Base-by-base conservation (phyloP, 371 early-diverging fungal genomes). In the Thermomucor indicae-seudaticae region DNA sequence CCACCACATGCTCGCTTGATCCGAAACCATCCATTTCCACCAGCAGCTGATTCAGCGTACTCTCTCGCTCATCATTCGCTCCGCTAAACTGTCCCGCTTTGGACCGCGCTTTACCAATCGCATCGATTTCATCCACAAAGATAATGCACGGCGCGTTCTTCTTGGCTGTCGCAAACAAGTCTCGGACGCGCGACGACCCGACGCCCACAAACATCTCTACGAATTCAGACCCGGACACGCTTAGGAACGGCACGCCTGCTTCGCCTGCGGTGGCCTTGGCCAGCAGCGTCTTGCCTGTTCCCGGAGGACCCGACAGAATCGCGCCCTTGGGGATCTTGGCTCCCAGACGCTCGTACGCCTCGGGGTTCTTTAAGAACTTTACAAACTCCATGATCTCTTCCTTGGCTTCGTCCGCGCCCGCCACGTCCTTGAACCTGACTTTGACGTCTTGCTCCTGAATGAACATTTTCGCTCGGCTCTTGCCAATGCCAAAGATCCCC, bases 351-450 rank as follows among this genome's bases (percentile, higher is more conserved):
- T 96, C 96, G 72, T 95, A 99, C n/a, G 82, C 72, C 28, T 78
- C 86, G 8, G 99, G 99, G 62, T 99, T 91, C 70, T 99, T 99
- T 49, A 99, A 75, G 65, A 99, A 97, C 70, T 98, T 98, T 47
- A 99, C 99, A 87, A 98, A 97, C 78, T 99, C 99, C 95, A 99
- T 99, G 51, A 99, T 99, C 74, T 99, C 99, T 53, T 95, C 92
- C 72, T 99, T 99, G 55, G 99, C 99, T 66, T 93, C 93, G 70
- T 99, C 99, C 74, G 98, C 92, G 24, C 99, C 99, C 6, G 99
- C 99, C 0, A 99, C 99, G 73, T 99, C 99, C 79, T 97, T 97
- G 75, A 98, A 98, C 61, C 90, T 91, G 55, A 97, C 90, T 53
- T 93, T 83, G 47, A 97, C 90, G 39, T 93, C 91, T 4, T 90